These are phyloP conservation scores for Cornus florida DNA, from an alignment of 148 eudicot species.

Conservation along the genomic window DNA sequence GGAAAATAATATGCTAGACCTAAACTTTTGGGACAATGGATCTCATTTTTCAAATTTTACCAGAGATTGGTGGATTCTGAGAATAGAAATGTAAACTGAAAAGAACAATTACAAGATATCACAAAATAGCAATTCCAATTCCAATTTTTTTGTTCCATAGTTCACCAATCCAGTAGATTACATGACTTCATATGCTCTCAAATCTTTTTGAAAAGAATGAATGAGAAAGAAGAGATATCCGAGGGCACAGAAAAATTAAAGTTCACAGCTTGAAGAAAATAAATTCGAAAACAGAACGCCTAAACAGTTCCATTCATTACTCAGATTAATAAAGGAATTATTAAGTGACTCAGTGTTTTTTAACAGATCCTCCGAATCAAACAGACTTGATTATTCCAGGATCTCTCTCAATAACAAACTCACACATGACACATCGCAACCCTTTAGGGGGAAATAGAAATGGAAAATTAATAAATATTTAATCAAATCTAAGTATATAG, in stretches of 20 bases:
- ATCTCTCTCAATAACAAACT: background rate
- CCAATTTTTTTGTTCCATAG: background rate
- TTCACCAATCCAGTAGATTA: background rate
- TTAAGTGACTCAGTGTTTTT: background rate
- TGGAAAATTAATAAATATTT: too few species aligned
- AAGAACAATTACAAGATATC: background rate
- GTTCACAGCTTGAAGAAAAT: too few species aligned
- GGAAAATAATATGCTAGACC: background rate
- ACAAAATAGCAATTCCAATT: background rate
- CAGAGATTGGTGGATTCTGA: background rate
- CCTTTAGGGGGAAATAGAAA: background rate
- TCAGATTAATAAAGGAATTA: too few species aligned
- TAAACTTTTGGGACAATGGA: background rate
- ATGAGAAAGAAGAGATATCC: background rate
- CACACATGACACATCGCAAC: background rate
- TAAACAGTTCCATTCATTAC: too few species aligned
- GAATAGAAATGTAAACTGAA: background rate
- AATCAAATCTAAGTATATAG: background rate
- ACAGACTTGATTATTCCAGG: background rate
- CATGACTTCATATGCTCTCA: background rate
- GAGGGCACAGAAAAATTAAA: too few species aligned
- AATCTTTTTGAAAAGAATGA: background rate
- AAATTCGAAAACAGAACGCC: too few species aligned
- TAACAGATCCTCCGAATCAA: too few species aligned
- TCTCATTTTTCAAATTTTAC: background rate